Evolutionary conservation across 169 alveolate species (phyloP).

Genomic region (Perkinsus olseni): DNA sequence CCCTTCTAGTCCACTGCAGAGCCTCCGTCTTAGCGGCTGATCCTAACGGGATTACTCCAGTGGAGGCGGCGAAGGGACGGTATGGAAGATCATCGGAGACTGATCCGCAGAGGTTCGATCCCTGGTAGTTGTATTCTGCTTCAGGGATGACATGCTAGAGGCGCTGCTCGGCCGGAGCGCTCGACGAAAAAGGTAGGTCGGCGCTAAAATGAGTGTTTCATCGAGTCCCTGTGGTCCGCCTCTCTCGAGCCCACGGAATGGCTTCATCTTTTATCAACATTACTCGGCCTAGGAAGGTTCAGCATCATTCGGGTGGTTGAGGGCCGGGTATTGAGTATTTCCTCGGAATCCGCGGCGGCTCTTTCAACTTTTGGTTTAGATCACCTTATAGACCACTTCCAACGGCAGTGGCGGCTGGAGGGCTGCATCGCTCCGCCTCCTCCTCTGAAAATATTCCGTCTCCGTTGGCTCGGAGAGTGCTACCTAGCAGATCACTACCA

Average conservation of each 20-base stretch:
- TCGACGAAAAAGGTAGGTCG: background rate
- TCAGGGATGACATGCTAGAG: background rate
- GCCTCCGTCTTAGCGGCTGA: background rate
- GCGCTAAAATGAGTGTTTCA: background rate
- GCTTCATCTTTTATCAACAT: too few relatives aligned
- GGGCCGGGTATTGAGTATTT: too few relatives aligned
- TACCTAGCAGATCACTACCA: background rate
- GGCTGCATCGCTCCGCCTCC: background rate
- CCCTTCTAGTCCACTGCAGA: background rate
- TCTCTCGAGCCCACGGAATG: too few relatives aligned
- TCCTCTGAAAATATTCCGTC: background rate
- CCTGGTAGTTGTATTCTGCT: background rate
- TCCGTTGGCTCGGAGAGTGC: background rate
- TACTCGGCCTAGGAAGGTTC: too few relatives aligned
- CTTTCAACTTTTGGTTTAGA: too few relatives aligned
- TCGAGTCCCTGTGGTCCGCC: too few relatives aligned
- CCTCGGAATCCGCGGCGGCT: too few relatives aligned
- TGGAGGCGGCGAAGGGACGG: background rate
- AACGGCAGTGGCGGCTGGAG: background rate
- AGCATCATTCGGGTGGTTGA: too few relatives aligned
- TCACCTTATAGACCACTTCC: background rate
- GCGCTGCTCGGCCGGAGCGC: background rate
- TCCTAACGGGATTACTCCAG: background rate
- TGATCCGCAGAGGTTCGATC: background rate
- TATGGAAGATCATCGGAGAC: background rate